Base-by-base conservation (phyloP, 768 basidiomycete species). In the Mycena maculata region DNA sequence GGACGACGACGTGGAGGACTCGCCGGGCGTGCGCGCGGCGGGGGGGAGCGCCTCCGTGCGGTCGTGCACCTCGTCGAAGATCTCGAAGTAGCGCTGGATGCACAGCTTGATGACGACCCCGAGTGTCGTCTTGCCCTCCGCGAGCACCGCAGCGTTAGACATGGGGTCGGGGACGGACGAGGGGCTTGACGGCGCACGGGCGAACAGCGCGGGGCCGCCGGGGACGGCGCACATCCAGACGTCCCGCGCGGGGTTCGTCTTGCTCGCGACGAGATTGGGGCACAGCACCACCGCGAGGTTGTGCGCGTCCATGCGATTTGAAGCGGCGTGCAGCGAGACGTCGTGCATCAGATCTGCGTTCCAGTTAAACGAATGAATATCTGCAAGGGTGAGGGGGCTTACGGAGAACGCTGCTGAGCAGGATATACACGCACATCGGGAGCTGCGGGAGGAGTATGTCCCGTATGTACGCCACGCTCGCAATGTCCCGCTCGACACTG, bases 1-100 rank as follows among this genome's bases (percentile, higher is more conserved):
- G 22, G 69, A 57, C n/a, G 69, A 72, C 5, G 76, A 73, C 25
- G 69, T 70, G 3, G 73, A 73, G 42, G 73, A 73, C 10, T 72
- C 76, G 4, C 77, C 79, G 28, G 74, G 65, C 9, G 79, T 74
- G 33, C 77, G 76, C 64, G 69, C 22, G 53, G 60, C 53, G 78
- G 79, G 2, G 33, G 79, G 79, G 16, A 86, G 68, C 4, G 88
- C 88, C 70, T 94, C 92, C 64, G 84, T 85, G 18, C 88, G 86
- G 78, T 94, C 94, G 62, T 76, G 79, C n/a, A 91, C 78, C 71
- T 95, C 94, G 74, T 94, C 93, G 71, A 95, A 95, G 31, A 95
- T 81, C 75, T 95, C 94, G 75, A 90, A 94, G 75, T 95, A 95
- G 45, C 87, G 87, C 72, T 91, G 86, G 55, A 95, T 94, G 76